Evolutionary conservation across 352 stramenopile species (phyloP), one percentile per base, ranked within the genome.

Genomic region (Pilasporangium apinafurcum): DNA sequence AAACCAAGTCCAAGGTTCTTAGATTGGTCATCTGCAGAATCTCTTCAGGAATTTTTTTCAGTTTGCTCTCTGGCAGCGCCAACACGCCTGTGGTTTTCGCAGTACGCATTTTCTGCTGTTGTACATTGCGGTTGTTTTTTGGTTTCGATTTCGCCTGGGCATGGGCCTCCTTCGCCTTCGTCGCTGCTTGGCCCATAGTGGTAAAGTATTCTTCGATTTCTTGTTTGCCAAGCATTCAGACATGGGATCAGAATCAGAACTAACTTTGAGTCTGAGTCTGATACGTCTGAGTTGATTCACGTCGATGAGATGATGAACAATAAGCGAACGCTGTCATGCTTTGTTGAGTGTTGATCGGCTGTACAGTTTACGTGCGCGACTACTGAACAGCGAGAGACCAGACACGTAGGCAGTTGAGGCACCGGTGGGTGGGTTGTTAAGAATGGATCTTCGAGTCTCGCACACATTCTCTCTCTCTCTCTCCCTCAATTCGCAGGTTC

Each of bases 101-200:
- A 0, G 56, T 60, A 24, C 76, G 59, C 29, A 93, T 64, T 59
- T 93, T 93, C 60, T 90, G 74, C 41, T 86, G 57, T 59, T 87
- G 72, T 22, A 92, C 72, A 40, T 49, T 69, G 41, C 74, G 76
- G 43, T 53, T 83, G 43, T 71, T 86, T 65, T 90, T 93, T 21
- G 82, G 79, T 58, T 90, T 88, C 63, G 76, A 85, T 64, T 81
- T 83, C 41, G 70, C 63, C 51, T 85, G 61, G 41, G 75, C 52
- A 37, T 75, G 75, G 20, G 73, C 78, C 43, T 88, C 75, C 20
- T 73, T 62, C 37, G 66, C 74, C 56, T 87, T 86, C n/a, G 61
- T 69, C 10, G 71, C 65, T 1, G 64, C 62, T 37, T 87, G 80
- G 14, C 76, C 75, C 79, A 88, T 87, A 14, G 9, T 47, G 6